Base-by-base conservation (phyloP, 2,329 filamentous ascomycete genomes). In the Cladobotryum mycophilum region DNA sequence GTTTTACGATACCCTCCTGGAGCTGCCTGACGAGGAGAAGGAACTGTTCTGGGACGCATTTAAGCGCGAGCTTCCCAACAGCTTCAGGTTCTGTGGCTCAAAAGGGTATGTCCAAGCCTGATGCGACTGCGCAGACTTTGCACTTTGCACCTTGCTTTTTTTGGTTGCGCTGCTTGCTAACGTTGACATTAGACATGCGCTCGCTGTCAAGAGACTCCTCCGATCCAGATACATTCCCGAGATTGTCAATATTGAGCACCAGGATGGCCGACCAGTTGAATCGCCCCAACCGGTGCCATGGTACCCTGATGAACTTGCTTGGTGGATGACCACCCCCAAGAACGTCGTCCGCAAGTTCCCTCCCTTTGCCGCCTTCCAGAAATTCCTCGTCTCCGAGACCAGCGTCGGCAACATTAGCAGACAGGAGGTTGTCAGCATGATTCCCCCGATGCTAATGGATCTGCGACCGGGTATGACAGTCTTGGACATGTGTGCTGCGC, bases 401-500 rank as follows among this genome's bases (percentile, higher is more conserved):
- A 90, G 88, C 51, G 90, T 97, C 18, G 93, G 93, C 62, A 99
- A 97, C 68, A 97, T 99, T 63, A 96, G 88, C 70, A 84, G 93
- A 62, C 93, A 99, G 70, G 93, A 99, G 73, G 86, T 96, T 41
- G 93, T 99, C 63, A 96, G 89, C 74, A 99, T 99, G 93, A 97
- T 99, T 56, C 93, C 93, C 22, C 93, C 93, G 22, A 79, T 97
- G 60, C 77, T 97, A 61, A 87, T 99, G 76, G 91, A 97, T 63
- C 78, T 97, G 46, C 82, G 83, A 60, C 91, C 93, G 4, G 89
- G 91, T 48, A 95, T 96, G 85, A 87, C 86, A 1, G 91, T 96
- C 9, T 74, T 99, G 60, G 93, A 99, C 68, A 85, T 99, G 75
- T 99, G 93, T 70, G 93, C 93, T 53, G 93, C 93, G 1, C 93